Conservation (phyloP, 164 flowering plant species). For the Vitis rupestris region DNA sequence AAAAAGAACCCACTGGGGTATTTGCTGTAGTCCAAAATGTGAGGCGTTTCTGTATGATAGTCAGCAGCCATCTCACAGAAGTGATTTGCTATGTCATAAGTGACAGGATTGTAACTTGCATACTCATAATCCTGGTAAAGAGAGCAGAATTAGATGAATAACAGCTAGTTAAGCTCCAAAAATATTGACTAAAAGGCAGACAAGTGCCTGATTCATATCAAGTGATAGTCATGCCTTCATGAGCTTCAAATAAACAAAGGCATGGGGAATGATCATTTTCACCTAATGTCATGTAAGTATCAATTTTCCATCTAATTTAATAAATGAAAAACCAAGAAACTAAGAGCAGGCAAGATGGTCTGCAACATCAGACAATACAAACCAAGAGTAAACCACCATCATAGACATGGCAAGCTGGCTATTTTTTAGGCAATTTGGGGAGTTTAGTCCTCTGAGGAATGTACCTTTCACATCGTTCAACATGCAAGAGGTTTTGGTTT, state of each 20-base stretch:
- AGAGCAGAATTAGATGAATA: neutral
- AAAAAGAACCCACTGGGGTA: constrained; percentile 32
- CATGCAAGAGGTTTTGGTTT: no score
- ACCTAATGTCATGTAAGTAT: neutral
- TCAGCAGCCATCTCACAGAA: constrained; percentile 53
- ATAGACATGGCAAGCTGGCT: no score
- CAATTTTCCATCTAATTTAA: neutral
- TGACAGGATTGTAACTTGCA: constrained; percentile 43
- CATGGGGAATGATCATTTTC: neutral
- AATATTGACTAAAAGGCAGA: neutral
- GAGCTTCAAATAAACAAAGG: neutral
- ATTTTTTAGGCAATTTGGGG: no score
- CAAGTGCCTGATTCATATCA: neutral
- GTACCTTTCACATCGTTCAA: no score
- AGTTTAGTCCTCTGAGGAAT: no score
- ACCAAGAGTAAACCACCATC: no score
- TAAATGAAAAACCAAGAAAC: neutral
- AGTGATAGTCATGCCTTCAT: neutral
- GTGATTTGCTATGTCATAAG: constrained; percentile 48
- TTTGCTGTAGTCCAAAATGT: constrained; percentile 36
- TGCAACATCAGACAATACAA: no score
- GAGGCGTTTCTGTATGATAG: constrained; percentile 46
- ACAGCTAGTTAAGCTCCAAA: neutral
- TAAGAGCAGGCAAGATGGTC: neutral
- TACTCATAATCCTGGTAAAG: constrained; percentile 38